A percentile compares a stretch with the other conserved stretches of the same genome.
phyloP scores from a whole-genome alignment of 2,329 filamentous ascomycete genomes.

The Rhynchosporium graminicola region DNA sequence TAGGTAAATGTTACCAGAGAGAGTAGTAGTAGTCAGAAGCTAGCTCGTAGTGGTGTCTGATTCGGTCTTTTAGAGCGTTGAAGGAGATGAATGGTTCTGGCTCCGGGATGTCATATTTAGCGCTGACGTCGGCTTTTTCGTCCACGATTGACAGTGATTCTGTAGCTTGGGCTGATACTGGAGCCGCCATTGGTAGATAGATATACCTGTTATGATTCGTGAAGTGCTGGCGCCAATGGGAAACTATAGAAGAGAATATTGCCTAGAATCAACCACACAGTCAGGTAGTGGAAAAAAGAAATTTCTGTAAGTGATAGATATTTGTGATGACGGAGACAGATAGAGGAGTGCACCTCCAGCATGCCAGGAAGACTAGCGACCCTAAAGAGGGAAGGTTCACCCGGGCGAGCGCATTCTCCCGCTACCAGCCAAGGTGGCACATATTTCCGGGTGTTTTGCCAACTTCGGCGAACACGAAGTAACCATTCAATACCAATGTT shows the following conservation, averaged over 20 bases:
- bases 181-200: neutral
- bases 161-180: neutral
- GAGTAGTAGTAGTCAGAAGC: conserved; percentile 63
- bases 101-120: conserved; percentile 32
- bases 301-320: neutral
- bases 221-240: no score
- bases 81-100: conserved; percentile 35
- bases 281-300: neutral
- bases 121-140: conserved; percentile 19
- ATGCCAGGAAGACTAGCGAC: neutral
- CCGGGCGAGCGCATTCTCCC: neutral
- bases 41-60: conserved; percentile 61
- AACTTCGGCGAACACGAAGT: neutral
- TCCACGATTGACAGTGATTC: conserved; percentile 1
- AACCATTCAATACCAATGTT: no score
- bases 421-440: neutral
- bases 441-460: neutral
- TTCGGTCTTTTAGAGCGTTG: conserved; percentile 35
- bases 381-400: neutral
- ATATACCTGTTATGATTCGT: no score
- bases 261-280: neutral
- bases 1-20: conserved; percentile 49
- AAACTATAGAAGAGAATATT: no score
- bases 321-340: neutral
- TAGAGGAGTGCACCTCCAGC: neutral